A percentile compares a stretch with the other conserved stretches of the same genome.
Conservation (phyloP, 2,329 filamentous ascomycete species). For the Colletotrichum coccodes region DNA sequence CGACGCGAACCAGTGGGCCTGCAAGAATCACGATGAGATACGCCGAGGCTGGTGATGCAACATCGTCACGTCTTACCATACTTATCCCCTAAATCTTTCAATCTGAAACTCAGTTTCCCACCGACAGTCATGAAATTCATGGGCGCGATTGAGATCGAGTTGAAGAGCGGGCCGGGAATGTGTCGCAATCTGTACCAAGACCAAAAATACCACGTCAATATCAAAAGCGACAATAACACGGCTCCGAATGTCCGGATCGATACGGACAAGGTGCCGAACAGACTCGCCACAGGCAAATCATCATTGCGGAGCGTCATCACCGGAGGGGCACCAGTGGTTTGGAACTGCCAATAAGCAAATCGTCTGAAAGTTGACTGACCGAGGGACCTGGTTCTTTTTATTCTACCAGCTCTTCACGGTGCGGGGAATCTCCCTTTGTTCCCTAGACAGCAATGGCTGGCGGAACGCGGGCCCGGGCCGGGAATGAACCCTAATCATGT, state of each 20-base stretch:
- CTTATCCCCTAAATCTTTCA: constrained; percentile 22
- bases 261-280: not conserved
- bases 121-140: constrained; percentile 34
- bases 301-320: not conserved
- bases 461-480: not conserved
- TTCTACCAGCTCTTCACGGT: not conserved
- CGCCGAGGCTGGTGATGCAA: constrained; percentile 15
- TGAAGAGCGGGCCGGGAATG: constrained; percentile 44
- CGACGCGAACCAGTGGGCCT: constrained; percentile 34
- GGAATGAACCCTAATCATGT: not conserved
- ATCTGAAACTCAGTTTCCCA: constrained; percentile 15
- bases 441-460: not conserved
- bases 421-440: constrained; percentile 5
- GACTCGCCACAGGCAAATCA: not conserved
- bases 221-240: not conserved
- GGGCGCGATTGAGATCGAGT: constrained; percentile 43
- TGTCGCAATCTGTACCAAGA: constrained; percentile 44
- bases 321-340: not conserved
- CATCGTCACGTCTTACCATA: not conserved
- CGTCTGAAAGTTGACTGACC: not conserved
- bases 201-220: not conserved
- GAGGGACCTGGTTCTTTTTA: not conserved
- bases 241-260: no score
- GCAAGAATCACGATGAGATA: constrained; percentile 37
- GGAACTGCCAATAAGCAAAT: not conserved